Evolutionary conservation across 345 rosid species (phyloP).

Genomic region (Lagerstroemia speciosa): DNA sequence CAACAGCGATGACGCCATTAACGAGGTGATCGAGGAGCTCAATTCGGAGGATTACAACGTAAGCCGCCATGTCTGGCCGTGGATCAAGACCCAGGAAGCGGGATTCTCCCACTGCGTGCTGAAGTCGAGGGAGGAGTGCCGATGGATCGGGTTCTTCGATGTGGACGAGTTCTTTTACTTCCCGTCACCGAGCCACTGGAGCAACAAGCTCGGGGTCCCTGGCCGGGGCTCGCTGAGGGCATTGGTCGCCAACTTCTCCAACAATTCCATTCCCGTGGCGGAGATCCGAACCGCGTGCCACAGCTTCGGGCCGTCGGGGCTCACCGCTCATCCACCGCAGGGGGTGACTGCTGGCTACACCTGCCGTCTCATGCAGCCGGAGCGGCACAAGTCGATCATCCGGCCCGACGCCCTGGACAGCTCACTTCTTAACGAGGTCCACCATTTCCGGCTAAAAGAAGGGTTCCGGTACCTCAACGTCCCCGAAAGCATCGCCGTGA

Average conservation of each 20-base stretch:
- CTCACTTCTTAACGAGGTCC: slow-evolving; percentile 80
- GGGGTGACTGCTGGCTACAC: slow-evolving; percentile 89
- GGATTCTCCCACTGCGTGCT: slow-evolving; percentile 92
- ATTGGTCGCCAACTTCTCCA: slow-evolving; percentile 65
- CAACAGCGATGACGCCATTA: slow-evolving; percentile 69
- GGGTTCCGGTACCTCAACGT: slow-evolving; percentile 56
- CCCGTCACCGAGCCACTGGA: slow-evolving; percentile 26
- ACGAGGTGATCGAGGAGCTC: slow-evolving; percentile 51
- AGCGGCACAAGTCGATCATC: slow-evolving; percentile 84
- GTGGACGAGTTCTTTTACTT: slow-evolving; percentile 95
- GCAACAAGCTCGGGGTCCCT: slow-evolving; percentile 21
- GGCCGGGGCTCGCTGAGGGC: slow-evolving; percentile 49
- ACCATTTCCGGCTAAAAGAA: slow-evolving; percentile 58
- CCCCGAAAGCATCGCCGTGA: slow-evolving; percentile 49
- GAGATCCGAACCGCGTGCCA: slow-evolving; percentile 88
- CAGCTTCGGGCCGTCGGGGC: slow-evolving; percentile 88
- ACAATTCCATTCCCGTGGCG: slow-evolving; percentile 32
- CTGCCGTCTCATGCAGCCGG: slow-evolving; percentile 73
- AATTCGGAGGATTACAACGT: slow-evolving; percentile 50
- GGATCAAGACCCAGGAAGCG: slow-evolving; percentile 97
- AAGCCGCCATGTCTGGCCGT: slow-evolving; percentile 80
- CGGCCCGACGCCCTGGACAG: slow-evolving; percentile 47
- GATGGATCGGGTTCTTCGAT: slow-evolving; percentile 92
- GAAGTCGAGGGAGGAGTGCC: slow-evolving; percentile 66
- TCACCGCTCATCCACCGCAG: slow-evolving; percentile 52